Conservation (phyloP, 2,329 filamentous ascomycete genomes). For the Fusarium continuum region DNA sequence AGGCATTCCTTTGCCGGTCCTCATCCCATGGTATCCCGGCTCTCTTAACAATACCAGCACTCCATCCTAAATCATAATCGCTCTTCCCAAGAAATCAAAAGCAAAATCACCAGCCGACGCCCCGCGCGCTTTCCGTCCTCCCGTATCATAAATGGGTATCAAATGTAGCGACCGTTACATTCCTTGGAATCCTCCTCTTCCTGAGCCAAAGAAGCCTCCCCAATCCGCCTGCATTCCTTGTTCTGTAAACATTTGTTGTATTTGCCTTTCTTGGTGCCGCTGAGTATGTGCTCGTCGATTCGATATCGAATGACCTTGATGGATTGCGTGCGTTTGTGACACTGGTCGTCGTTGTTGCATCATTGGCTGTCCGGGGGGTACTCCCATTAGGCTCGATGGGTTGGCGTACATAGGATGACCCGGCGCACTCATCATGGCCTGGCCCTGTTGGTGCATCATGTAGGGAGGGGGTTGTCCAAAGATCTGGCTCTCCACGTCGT, state of each 20-base stretch:
- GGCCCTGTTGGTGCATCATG: slow-evolving; percentile 61
- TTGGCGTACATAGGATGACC: slow-evolving; percentile 54
- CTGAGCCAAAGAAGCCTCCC: slow-evolving; percentile 58
- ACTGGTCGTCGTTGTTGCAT: slow-evolving; percentile 38
- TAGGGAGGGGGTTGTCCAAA: slow-evolving; percentile 77
- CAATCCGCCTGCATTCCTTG: slow-evolving; percentile 58
- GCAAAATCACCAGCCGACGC: slow-evolving; percentile 39
- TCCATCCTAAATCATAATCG: slow-evolving; percentile 38
- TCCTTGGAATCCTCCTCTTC: slow-evolving; percentile 55
- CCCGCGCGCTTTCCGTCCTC: slow-evolving; percentile 41
- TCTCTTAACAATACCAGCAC: slow-evolving; percentile 16
- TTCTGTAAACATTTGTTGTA: slow-evolving; percentile 61
- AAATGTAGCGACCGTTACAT: slow-evolving; percentile 51
- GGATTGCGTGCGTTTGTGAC: slow-evolving; percentile 39
- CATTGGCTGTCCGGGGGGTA: slow-evolving; percentile 50
- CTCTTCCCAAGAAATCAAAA: slow-evolving; percentile 35
- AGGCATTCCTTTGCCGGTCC: slow-evolving; percentile 17
- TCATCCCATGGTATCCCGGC: slow-evolving; percentile 14
- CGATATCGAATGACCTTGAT: slow-evolving; percentile 39
- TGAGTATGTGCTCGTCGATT: slow-evolving; percentile 40
- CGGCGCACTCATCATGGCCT: slow-evolving; percentile 54
- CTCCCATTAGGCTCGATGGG: slow-evolving; percentile 53
- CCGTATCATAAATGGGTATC: slow-evolving; percentile 52
- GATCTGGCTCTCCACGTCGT: slow-evolving; percentile 77
- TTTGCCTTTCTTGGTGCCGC: slow-evolving; percentile 52